phyloP scores from a whole-genome alignment of 306 rosid genomes.

The Fragaria ananassa region DNA sequence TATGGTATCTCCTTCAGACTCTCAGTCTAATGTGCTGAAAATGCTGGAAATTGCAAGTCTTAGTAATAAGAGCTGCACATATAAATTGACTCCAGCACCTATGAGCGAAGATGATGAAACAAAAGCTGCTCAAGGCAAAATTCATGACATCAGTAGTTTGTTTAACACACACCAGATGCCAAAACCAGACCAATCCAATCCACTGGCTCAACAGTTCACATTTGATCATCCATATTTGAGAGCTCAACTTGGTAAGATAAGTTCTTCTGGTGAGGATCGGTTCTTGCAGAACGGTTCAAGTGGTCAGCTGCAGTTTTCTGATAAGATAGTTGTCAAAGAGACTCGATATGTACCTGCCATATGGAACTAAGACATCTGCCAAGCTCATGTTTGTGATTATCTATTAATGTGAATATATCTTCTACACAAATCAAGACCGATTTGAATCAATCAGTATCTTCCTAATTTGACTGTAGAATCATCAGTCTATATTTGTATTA shows the following conservation, averaged over 20 bases:
- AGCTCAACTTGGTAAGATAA: conserved; percentile 39
- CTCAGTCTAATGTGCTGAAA: conserved; percentile 11
- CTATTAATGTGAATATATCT: background rate
- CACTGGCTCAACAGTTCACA: conserved; percentile 27
- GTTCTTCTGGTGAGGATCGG: conserved; percentile 21
- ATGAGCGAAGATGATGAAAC: background rate
- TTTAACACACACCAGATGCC: conserved; percentile 9
- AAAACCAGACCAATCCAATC: conserved; percentile 21
- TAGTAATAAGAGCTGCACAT: conserved; percentile 17
- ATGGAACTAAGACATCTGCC: conserved; percentile 16
- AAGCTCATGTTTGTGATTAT: conserved; percentile 1
- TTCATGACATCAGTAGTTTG: conserved; percentile 12
- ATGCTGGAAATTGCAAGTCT: conserved; percentile 17
- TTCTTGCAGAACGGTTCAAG: conserved; percentile 12
- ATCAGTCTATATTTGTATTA: too few species aligned
- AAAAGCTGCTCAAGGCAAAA: conserved; percentile 8
- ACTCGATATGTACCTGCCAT: background rate
- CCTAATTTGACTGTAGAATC: too few species aligned
- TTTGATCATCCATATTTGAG: conserved; percentile 43
- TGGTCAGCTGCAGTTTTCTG: conserved; percentile 8
- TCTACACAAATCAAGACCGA: too few species aligned
- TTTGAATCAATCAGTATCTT: too few species aligned
- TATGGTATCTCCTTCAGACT: conserved; percentile 14
- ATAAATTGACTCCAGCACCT: conserved; percentile 7
- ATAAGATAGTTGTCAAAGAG: conserved; percentile 9